Base-by-base conservation (phyloP, 2,329 filamentous ascomycete genomes). In the Fusarium hostae region DNA sequence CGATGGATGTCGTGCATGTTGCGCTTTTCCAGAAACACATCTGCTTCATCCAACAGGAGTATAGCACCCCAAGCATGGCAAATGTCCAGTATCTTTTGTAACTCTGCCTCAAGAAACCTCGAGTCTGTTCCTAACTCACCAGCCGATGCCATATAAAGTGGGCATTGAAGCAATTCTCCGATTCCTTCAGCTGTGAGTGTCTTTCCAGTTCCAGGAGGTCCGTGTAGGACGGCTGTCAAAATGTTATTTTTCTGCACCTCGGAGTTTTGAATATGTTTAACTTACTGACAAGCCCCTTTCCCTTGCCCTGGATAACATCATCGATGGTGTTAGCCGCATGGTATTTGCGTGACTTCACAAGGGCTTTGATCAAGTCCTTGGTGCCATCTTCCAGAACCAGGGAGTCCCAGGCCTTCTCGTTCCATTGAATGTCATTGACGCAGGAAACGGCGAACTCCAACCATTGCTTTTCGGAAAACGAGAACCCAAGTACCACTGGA, bases 391-490 rank as follows among this genome's bases (percentile, higher is more conserved):
- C 84, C 0, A 97, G 85, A 2, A 97, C 94, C 34, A 97, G 85
- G 0, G 92, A 94, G 52, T 92, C 89, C 81, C 96, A 97, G 0
- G 94, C 94, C 18, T 89, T 87, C 44, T 92, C 89, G 76, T 97
- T 95, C 93, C 93, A 97, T 39, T 90, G 87, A 68, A 97, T 95
- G 7, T 97, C 92, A 47, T 89, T 88, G 68, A 97, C 87, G 2
- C 91, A 90, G 0, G 92, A 93, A 24, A 98, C 91, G 0, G 90
- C 91, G 75, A 97, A 94, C 79, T 97, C 94, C 1, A 97, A 87
- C 95, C 94, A 98, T 13, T 94, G 85, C 82, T 97, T 97, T 81
- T 97, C 94, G 2, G 89, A 90, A 79, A 97, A 97, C 2, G 93
- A 89, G 75, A 97, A 97, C 0, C 94, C 95, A 3, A 97, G 87